These are phyloP conservation scores for Coleophoma cylindrospora DNA, from an alignment of 2,329 filamentous ascomycete species.

Conservation along the genomic window DNA sequence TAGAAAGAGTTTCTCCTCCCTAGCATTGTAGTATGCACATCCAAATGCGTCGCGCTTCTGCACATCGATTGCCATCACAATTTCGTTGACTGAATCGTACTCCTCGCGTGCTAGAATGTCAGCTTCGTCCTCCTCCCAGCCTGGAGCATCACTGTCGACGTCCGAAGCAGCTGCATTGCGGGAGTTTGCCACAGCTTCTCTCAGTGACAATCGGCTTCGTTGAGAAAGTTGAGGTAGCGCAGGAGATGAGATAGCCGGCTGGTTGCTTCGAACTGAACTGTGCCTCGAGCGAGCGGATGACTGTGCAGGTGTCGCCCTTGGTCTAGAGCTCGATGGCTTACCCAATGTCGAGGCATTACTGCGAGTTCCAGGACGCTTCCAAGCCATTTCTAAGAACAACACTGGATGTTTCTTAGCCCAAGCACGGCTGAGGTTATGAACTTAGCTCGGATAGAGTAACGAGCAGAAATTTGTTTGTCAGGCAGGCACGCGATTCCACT, in stretches of 20 bases:
- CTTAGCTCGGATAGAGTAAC: no score
- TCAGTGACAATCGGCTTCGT: slow-evolving; percentile 14
- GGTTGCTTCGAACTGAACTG: slow-evolving; percentile 12
- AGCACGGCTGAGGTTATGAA: background rate
- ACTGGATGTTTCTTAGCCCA: background rate
- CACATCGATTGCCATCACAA: slow-evolving; percentile 78
- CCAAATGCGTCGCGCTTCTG: slow-evolving; percentile 67
- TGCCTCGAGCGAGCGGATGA: slow-evolving; percentile 11
- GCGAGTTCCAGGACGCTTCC: slow-evolving; percentile 12
- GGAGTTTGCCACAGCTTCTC: slow-evolving; percentile 5
- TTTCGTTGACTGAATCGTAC: slow-evolving; percentile 54
- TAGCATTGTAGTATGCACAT: slow-evolving; percentile 75
- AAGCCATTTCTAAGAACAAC: slow-evolving; percentile 15
- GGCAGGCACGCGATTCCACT: no score
- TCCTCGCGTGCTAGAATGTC: slow-evolving; percentile 29
- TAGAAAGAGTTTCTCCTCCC: slow-evolving; percentile 65
- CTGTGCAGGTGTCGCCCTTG: slow-evolving; percentile 2
- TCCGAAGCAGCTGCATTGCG: slow-evolving; percentile 1
- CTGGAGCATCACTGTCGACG: background rate
- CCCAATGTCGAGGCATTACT: no score
- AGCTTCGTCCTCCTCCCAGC: slow-evolving; percentile 21
- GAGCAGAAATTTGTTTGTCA: no score
- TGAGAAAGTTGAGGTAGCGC: slow-evolving; percentile 8
- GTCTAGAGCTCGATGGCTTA: slow-evolving; percentile 2
- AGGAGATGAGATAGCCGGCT: slow-evolving; percentile 10